Percentiles rank a stretch among this genome's conserved stretches.
Evolutionary conservation across 495 filamentous ascomycete species (phyloP).

Genomic region (Bryoglossum gracile): DNA sequence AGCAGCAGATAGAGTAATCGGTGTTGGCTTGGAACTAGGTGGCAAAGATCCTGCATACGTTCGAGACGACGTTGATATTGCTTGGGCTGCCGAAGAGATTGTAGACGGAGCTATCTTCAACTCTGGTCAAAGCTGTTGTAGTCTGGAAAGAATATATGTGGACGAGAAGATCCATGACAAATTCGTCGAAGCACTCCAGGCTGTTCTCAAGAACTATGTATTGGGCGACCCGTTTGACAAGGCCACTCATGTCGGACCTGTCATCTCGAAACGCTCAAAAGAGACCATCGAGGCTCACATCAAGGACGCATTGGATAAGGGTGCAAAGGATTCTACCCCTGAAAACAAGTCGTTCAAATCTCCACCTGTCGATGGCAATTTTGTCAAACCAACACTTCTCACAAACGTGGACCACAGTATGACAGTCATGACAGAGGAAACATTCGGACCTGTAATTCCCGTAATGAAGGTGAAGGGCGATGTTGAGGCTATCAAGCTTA

Average conservation of each 20-base stretch:
- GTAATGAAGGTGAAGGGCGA: conserved; percentile 87
- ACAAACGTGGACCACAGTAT: conserved; percentile 78
- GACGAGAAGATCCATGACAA: conserved; percentile 73
- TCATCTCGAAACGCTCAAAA: conserved; percentile 70
- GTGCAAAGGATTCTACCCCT: conserved; percentile 77
- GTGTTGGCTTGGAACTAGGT: conserved; percentile 81
- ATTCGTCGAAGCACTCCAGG: conserved; percentile 70
- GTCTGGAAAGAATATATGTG: conserved; percentile 88
- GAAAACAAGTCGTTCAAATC: conserved; percentile 65
- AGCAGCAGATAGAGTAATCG: conserved; percentile 70
- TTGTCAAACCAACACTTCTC: conserved; percentile 76
- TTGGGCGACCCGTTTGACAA: conserved; percentile 78
- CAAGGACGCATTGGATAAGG: conserved; percentile 74
- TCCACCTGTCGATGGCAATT: conserved; percentile 70
- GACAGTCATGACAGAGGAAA: conserved; percentile 90
- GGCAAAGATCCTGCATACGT: conserved; percentile 93
- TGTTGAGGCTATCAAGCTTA: conserved; percentile 70
- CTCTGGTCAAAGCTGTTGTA: conserved; percentile 94
- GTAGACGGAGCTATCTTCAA: conserved; percentile 95
- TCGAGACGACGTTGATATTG: conserved; percentile 74
- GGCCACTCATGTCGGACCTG: conserved; percentile 78
- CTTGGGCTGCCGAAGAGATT: conserved; percentile 87
- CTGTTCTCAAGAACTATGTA: conserved; percentile 79
- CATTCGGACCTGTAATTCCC: conserved; percentile 90
- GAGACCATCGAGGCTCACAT: conserved; percentile 75